A percentile compares a stretch with the other conserved stretches of the same genome.
Evolutionary conservation across 2,329 filamentous ascomycete genomes (phyloP).

Genomic region (Penicillium sp.): DNA sequence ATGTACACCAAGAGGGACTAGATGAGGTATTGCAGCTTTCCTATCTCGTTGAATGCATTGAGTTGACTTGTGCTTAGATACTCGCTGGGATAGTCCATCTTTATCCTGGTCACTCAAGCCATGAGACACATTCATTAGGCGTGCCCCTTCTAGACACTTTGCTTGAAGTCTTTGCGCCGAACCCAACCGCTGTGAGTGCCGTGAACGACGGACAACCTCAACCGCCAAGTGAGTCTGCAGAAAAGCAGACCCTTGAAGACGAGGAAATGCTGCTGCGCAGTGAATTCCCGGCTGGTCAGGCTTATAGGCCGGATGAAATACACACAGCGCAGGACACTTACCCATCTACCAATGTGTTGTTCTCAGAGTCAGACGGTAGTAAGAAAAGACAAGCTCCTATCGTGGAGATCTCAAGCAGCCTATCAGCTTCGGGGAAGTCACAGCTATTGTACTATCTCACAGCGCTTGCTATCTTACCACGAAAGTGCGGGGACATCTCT

Average conservation of each 20-base stretch:
- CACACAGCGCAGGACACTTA: not conserved
- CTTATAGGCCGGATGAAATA: not conserved
- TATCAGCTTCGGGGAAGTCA: slow-evolving; percentile 49
- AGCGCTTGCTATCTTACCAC: slow-evolving; percentile 45
- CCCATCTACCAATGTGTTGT: slow-evolving; percentile 2
- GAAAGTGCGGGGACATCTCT: slow-evolving; percentile 19
- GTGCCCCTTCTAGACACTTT: slow-evolving; percentile 43
- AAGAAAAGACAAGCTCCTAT: slow-evolving; percentile 26
- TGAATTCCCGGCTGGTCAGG: slow-evolving; percentile 1
- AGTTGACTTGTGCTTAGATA: slow-evolving; percentile 13
- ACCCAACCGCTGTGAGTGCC: slow-evolving; percentile 7
- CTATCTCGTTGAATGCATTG: not conserved
- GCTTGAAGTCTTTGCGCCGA: slow-evolving; percentile 31
- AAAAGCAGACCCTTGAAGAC: slow-evolving; percentile 4
- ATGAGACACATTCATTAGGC: slow-evolving; percentile 29
- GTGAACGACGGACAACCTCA: slow-evolving; percentile 1
- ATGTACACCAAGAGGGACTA: slow-evolving; percentile 43
- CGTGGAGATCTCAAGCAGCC: slow-evolving; percentile 48
- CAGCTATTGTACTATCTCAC: slow-evolving; percentile 51
- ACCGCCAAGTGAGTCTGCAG: not conserved
- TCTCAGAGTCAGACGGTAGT: slow-evolving; percentile 5
- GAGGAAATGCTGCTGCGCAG: slow-evolving; percentile 12
- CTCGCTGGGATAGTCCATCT: slow-evolving; percentile 26
- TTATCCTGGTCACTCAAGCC: slow-evolving; percentile 14
- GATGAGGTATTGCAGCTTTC: slow-evolving; percentile 39